Base-by-base conservation (phyloP, 2,329 filamentous ascomycete genomes). In the Beauveria sp. region DNA sequence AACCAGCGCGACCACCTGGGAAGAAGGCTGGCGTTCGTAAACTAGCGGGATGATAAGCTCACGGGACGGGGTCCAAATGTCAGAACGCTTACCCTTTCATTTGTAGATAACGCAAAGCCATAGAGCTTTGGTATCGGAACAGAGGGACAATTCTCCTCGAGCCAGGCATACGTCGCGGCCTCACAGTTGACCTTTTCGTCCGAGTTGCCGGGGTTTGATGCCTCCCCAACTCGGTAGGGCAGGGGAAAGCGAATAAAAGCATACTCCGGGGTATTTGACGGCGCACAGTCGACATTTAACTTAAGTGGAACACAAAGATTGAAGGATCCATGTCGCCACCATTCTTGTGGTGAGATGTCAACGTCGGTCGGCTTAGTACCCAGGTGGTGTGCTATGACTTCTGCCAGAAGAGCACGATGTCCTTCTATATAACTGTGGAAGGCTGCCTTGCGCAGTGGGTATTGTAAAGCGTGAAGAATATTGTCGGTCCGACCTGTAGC, bases 131-230 rank as follows among this genome's bases (percentile, higher is more conserved):
- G 73, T 40, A 74, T 72, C 9, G 70, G 72, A 40, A 79, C 65
- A 55, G 66, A 57, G 10, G 72, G 71, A 61, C 71, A 77, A 52
- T 77, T 65, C 16, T 73, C 67, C 47, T 72, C 65, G 2, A 78
- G 66, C 73, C 72, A 77, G 20, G 71, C 67, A 64, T 34, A 34
- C 30, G 30, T 12, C 30, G 30, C 30, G 12, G 30, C 30, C 30
- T 34, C 30, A 34, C 10, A 68, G 16, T 70, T 64, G 2, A 78
- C 26, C 67, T 78, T 78, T 65, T 78, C 75, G 42, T 79, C 73
- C 18, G 70, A 69, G 54, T 72, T 77, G 8, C 74, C 76, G 9
- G 64, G 64, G 18, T 73, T 3, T 20, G 49, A 61, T n/a, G 58
- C 61, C 58, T 78, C 76, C 16, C 75, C 76, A 7, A 76, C 64